Evolutionary conservation across 164 flowering plant species (phyloP), one percentile per base, ranked within the genome.

Genomic region (Annona squamosa): DNA sequence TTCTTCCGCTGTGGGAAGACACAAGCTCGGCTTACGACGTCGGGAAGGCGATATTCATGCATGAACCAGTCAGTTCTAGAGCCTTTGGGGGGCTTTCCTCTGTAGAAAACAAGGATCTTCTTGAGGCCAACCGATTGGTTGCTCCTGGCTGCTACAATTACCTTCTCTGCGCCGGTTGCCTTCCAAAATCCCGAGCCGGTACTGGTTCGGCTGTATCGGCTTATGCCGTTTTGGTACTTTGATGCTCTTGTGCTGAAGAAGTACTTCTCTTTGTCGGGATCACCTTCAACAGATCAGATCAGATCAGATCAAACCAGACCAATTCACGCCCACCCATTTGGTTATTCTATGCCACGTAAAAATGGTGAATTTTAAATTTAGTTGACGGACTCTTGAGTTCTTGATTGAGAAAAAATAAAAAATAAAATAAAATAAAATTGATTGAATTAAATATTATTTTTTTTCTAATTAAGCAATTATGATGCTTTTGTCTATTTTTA

Each of bases 151-250:
- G 81, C 76, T 6, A 71, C 67, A 37, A 91, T 85, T 44, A 75
- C 77, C 74, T 76, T 88, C 68, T 88, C 89, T 17, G 63, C 44
- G 1, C 94, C 94, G 0, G 85, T 86, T 0, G 84, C 86, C 73
- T 90, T 89, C 98, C 98, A 92, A 65, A 84, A 90, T 3, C 98
- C 96, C n/a, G 83, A 80, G 4, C 71, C 76, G 37, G 37, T 26
- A 52, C 59, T 6, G 0, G 87, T 83, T 0, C 80, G 78, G 72
- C 89, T 75, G 66, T 85, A 86, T 5, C 73, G 46, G 67, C 88
- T 19, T 45, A 77, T 82, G 12, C 87, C 85, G 19, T 79, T 87
- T 2, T 68, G 75, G 74, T 86, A 82, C 72, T 85, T 83, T 1
- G 81, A 79, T 65, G 87, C 91, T 74, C 76, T 87, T n/a, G 71